Percentiles rank a stretch among this genome's conserved stretches.
These are phyloP conservation scores for Phyllostachys edulis DNA, from an alignment of 176 grass and related monocot species.

Conservation along the genomic window DNA sequence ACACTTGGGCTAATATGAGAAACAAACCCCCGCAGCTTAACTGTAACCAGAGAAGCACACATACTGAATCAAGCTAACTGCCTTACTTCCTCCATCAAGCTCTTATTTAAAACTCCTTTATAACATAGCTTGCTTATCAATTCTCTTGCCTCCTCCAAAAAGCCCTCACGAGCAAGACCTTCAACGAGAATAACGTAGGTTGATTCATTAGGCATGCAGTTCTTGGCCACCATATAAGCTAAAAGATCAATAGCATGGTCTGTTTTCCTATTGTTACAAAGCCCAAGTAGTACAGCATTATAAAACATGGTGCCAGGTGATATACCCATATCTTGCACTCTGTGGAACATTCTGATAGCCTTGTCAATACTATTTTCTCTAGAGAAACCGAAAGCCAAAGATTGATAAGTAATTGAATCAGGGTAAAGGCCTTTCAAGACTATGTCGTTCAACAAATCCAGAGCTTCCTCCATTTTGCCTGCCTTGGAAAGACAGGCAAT, in stretches of 20 bases:
- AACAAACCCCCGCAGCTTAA: neutral
- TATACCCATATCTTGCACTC: slow-evolving; percentile 49
- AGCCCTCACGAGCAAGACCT: slow-evolving; percentile 45
- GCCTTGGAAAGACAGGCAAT: slow-evolving; percentile 40
- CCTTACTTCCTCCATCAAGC: slow-evolving; percentile 27
- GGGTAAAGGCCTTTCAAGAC: slow-evolving; percentile 36
- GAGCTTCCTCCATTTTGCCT: slow-evolving; percentile 42
- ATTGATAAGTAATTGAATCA: slow-evolving; percentile 49
- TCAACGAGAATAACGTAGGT: slow-evolving; percentile 52
- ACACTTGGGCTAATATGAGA: neutral
- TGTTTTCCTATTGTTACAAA: slow-evolving; percentile 47
- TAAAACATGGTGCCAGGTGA: slow-evolving; percentile 44
- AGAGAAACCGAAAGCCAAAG: slow-evolving; percentile 37
- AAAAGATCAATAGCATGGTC: slow-evolving; percentile 52
- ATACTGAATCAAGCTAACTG: neutral
- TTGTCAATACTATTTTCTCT: slow-evolving; percentile 38
- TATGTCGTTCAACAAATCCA: slow-evolving; percentile 52
- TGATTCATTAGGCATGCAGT: slow-evolving; percentile 55
- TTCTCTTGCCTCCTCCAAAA: slow-evolving; percentile 42
- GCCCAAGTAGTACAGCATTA: slow-evolving; percentile 48
- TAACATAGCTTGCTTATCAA: slow-evolving; percentile 37
- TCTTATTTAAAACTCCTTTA: slow-evolving; percentile 49
- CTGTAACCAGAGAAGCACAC: neutral
- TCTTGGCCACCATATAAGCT: slow-evolving; percentile 47
- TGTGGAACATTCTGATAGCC: slow-evolving; percentile 36